A percentile compares a stretch with the other conserved stretches of the same genome.
Conservation (phyloP, 305 asterid genomes). For the Fraxinus nigra region DNA sequence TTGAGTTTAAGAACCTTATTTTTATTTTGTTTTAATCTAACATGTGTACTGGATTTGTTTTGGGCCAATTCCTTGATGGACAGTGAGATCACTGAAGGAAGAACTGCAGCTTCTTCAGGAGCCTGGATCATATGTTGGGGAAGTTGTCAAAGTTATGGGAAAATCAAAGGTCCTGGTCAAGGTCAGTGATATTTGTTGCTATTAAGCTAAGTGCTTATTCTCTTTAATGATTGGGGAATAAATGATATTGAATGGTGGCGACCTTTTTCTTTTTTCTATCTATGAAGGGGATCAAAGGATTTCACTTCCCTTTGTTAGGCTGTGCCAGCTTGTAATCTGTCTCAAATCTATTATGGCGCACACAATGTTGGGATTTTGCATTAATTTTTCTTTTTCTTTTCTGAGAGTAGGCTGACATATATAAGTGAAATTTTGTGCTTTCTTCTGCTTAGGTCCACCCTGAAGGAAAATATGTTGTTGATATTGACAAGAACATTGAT, state of each 20-base stretch:
- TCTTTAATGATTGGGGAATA: not conserved
- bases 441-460: constrained; percentile 68
- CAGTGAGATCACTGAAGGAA: constrained; percentile 86
- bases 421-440: constrained; percentile 15
- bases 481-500: constrained; percentile 90
- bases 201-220: not conserved
- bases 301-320: not conserved
- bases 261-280: not conserved
- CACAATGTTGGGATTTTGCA: not conserved
- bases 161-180: constrained; percentile 88
- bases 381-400: not conserved
- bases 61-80: not conserved
- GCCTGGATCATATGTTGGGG: constrained; percentile 93
- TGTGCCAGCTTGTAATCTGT: not conserved
- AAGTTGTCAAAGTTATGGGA: constrained; percentile 96
- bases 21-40: not conserved
- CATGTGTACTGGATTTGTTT: not conserved
- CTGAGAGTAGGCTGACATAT: not conserved
- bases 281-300: not conserved
- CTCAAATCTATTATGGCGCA: not conserved
- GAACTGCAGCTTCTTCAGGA: constrained; percentile 95
- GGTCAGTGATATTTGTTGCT: constrained; percentile 40
- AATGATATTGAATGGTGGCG: not conserved
- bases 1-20: not conserved
- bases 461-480: constrained; percentile 95